phyloP scores from a whole-genome alignment of 495 filamentous ascomycete genomes.

The Bacidia gigantensis region DNA sequence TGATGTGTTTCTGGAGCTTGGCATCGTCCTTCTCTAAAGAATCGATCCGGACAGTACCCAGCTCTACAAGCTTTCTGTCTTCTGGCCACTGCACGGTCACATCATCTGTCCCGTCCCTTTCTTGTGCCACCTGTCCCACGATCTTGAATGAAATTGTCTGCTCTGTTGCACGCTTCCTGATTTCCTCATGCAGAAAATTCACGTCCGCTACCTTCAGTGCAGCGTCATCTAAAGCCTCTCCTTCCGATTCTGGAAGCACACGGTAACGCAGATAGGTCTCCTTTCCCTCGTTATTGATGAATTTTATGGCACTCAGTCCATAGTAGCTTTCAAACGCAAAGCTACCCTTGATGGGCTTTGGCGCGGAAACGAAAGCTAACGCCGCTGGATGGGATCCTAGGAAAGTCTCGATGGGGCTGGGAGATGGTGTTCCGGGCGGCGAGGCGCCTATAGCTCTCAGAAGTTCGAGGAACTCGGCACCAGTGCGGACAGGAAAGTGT shows the following conservation, averaged over 20 bases:
- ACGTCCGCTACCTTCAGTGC: slow-evolving; percentile 21
- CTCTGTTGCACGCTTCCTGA: slow-evolving; percentile 20
- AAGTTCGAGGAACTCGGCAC: slow-evolving; percentile 35
- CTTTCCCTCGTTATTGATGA: slow-evolving; percentile 28
- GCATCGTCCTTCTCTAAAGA: slow-evolving; percentile 27
- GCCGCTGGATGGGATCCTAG: slow-evolving; percentile 30
- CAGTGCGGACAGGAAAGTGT: slow-evolving; percentile 34
- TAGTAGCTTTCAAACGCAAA: slow-evolving; percentile 34
- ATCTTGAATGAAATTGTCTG: slow-evolving; percentile 31
- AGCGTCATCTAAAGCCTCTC: slow-evolving; percentile 23
- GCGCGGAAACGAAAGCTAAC: slow-evolving; percentile 29
- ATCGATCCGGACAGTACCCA: slow-evolving; percentile 34
- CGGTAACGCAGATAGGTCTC: slow-evolving; percentile 33
- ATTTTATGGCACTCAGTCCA: slow-evolving; percentile 37
- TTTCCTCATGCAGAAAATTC: slow-evolving; percentile 32
- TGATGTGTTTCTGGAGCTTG: slow-evolving; percentile 34
- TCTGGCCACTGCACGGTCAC: slow-evolving; percentile 39
- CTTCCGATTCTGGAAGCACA: slow-evolving; percentile 28
- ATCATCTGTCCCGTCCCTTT: slow-evolving; percentile 36
- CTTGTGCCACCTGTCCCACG: slow-evolving; percentile 34
- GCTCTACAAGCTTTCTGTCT: slow-evolving; percentile 30
- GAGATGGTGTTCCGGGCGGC: not conserved
- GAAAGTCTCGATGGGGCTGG: slow-evolving; percentile 25
- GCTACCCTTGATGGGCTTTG: slow-evolving; percentile 34
- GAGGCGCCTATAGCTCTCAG: slow-evolving; percentile 24